Base-by-base conservation (phyloP, 1,139 yeast species). In the Candida sanyaensis region DNA sequence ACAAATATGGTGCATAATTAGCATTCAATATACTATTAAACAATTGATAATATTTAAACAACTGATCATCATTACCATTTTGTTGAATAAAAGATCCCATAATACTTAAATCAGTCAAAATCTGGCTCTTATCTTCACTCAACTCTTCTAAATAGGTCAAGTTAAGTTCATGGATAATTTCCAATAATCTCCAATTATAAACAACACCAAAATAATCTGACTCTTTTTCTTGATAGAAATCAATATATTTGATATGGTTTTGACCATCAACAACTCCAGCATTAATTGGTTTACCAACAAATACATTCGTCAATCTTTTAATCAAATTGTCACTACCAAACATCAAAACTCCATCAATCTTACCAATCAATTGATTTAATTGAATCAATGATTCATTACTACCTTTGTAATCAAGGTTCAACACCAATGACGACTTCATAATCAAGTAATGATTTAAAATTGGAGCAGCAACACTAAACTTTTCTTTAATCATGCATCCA, bases 151-250 rank as follows among this genome's bases (percentile, higher is more conserved):
- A 63, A 47, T 65, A 71, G 12, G 55, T 58, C 29, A 67, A 47
- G 44, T 64, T 70, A 46, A 73, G 61, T 47, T 68, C 67, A 49
- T 71, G 66, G 12, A 68, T 53, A 26, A 74, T 59, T 38, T 70
- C 77, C 49, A 73, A 58, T 2, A 73, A 45, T 57, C 79, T 67
- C 78, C 78, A 74, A 28, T 65, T 58, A 21, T 63, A 57, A 2
- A 74, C 46, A 10, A 69, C 47, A 1, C 58, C 62, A 49, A 65
- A 74, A 32, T 64, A 61, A 49, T 69, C 62, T 5, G 45, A 40
- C 43, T 56, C 58, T 11, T 57, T 54, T 37, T 17, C 21, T 17
- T 64, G 63, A 40, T 55, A 62, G 21, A 66, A 49, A 50, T 73
- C 77, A 31, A 67, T 61, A 47, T 64, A 73, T 45, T 66, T 68